phyloP scores from a whole-genome alignment of 495 filamentous ascomycete genomes.

The Aspergillus sclerotioniger region DNA sequence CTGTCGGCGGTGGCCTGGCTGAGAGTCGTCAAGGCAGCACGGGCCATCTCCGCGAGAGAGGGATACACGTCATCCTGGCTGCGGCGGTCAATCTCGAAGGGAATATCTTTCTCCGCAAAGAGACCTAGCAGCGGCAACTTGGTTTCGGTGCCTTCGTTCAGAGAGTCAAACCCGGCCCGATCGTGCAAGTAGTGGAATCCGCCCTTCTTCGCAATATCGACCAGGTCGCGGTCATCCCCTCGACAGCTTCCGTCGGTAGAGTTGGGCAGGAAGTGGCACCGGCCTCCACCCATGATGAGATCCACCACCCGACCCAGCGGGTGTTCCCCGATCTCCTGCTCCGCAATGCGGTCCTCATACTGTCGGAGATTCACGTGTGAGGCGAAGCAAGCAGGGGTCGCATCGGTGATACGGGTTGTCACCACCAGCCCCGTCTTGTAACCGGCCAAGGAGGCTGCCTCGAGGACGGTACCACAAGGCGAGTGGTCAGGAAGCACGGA shows the following conservation, averaged over 20 bases:
- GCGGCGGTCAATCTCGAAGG: slow-evolving; percentile 87
- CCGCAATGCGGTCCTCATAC: slow-evolving; percentile 87
- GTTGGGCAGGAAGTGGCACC: slow-evolving; percentile 91
- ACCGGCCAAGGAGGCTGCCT: slow-evolving; percentile 87
- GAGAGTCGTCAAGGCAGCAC: slow-evolving; percentile 73
- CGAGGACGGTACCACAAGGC: slow-evolving; percentile 90
- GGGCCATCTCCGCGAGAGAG: slow-evolving; percentile 87
- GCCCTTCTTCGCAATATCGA: slow-evolving; percentile 64
- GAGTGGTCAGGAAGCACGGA: slow-evolving; percentile 78
- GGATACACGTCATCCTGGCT: slow-evolving; percentile 78
- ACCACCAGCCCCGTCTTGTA: slow-evolving; percentile 94
- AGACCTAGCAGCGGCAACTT: slow-evolving; percentile 84
- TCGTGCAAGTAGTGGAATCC: slow-evolving; percentile 77
- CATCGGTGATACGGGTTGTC: slow-evolving; percentile 92
- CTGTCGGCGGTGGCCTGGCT: slow-evolving; percentile 79
- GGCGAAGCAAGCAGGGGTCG: slow-evolving; percentile 95
- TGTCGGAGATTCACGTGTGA: slow-evolving; percentile 75
- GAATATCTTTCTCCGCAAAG: slow-evolving; percentile 80
- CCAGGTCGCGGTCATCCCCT: slow-evolving; percentile 65
- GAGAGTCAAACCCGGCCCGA: slow-evolving; percentile 72
- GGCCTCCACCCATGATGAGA: slow-evolving; percentile 85
- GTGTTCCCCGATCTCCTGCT: slow-evolving; percentile 84
- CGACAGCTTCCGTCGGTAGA: slow-evolving; percentile 74
- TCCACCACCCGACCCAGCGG: slow-evolving; percentile 85
- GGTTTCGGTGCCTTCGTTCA: slow-evolving; percentile 65